Conservation (phyloP, 179 eudicot genomes). For the Beta macrorhiza region DNA sequence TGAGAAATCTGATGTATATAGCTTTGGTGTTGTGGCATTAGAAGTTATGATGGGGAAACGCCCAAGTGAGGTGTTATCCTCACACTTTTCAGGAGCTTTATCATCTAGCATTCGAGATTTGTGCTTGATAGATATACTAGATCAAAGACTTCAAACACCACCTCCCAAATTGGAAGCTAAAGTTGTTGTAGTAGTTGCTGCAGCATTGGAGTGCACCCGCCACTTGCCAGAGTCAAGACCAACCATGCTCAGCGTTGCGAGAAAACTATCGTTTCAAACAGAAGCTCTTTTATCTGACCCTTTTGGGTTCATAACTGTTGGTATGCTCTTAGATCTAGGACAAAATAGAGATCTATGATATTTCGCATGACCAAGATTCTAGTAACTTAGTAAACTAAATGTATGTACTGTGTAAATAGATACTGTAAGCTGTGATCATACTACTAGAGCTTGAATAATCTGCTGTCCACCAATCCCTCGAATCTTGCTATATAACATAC, state of each 20-base stretch:
- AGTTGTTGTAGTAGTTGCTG: constrained; percentile 20
- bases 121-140: constrained; percentile 22
- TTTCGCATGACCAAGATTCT: neutral
- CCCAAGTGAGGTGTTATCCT: constrained; percentile 33
- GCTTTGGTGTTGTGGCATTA: constrained; percentile 45
- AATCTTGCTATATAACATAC: neutral
- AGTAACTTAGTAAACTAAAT: neutral
- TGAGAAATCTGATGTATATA: constrained; percentile 46
- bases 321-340: constrained; percentile 7
- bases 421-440: neutral
- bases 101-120: constrained; percentile 19
- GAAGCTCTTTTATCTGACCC: neutral
- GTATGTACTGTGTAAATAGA: neutral
- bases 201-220: constrained; percentile 30
- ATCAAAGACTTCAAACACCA: constrained; percentile 34
- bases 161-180: constrained; percentile 24
- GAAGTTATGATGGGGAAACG: constrained; percentile 49
- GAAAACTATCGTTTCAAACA: constrained; percentile 7
- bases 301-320: constrained; percentile 1
- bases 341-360: constrained; percentile 12
- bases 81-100: constrained; percentile 14
- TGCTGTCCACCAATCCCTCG: neutral
- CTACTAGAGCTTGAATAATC: neutral
- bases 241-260: constrained; percentile 31
- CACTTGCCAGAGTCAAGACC: constrained; percentile 33